Evolutionary conservation across 176 grass and related monocot genomes (phyloP), one percentile per base, ranked within the genome.

Genomic region (Puya raimondii): DNA sequence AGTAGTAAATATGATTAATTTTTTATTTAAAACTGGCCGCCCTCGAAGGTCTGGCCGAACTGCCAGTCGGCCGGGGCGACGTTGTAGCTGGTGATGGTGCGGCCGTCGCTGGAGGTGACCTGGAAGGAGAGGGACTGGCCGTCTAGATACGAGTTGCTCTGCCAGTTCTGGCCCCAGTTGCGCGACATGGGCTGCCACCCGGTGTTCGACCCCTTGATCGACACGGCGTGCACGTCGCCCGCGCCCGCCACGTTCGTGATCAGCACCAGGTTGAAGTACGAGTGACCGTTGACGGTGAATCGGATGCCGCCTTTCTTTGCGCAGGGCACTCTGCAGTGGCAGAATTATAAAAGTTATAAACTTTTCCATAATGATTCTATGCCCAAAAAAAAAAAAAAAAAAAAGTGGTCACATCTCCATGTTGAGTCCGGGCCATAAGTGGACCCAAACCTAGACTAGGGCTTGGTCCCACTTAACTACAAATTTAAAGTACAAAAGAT

Each of bases 151-250:
- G 65, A 14, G 6, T 67, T 67, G 65, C 65, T 67, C 25, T 67
- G 65, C 65, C 65, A 67, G 15, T 67, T 67, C 33, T 67, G 65
- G 5, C 65, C 65, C 65, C 65, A 67, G 14, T 67, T 67, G 15
- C 33, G 23, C 5, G 65, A 67, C 65, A 67, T 67, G 15, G 65
- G 15, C 33, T 67, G 65, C 65, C 65, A 67, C 7, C 65, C 65
- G 4, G 65, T 67, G 29, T 67, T 67, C 6, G 65, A 67, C 33
- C 65, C 65, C 65, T 67, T 67, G 65, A 67, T 67, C 27, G 65
- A 67, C 29, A 67, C 65, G 0, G 65, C 65, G 2, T 49, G 65
- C 33, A 67, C 65, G 29, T 67, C 65, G 9, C 65, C 65, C 1
- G 65, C 65, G 1, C 65, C 65, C 5, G 26, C 65, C 5, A 67